A percentile compares a stretch with the other conserved stretches of the same genome.
Conservation (phyloP, 345 rosid genomes). For the Pseudoturritis turrita region DNA sequence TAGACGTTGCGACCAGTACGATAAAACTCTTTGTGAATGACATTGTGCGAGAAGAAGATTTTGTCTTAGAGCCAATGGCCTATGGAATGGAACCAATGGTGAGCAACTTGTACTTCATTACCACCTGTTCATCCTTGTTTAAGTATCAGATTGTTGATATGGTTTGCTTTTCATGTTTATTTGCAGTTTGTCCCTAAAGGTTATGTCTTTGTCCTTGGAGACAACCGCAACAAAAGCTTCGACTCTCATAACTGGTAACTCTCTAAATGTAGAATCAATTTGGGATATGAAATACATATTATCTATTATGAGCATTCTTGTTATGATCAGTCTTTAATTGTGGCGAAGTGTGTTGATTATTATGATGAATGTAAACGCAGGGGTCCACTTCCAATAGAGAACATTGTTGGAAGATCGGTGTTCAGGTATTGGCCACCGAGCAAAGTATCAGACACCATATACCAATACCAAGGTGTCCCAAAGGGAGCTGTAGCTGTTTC, state of each 20-base stretch:
- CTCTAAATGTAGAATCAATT: not conserved
- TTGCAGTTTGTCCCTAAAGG: constrained; percentile 83
- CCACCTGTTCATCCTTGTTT: not conserved
- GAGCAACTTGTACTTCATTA: not conserved
- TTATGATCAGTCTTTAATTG: not conserved
- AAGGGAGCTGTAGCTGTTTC: constrained; percentile 44
- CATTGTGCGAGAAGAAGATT: constrained; percentile 59
- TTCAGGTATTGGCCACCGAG: constrained; percentile 80
- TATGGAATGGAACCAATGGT: constrained; percentile 75
- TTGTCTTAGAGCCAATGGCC: constrained; percentile 64
- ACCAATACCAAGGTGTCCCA: constrained; percentile 32
- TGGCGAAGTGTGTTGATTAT: not conserved
- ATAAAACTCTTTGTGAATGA: constrained; percentile 74
- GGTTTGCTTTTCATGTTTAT: not conserved
- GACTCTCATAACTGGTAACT: constrained; percentile 88
- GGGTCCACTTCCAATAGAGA: constrained; percentile 77
- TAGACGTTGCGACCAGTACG: too few species aligned
- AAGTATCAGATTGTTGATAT: not conserved
- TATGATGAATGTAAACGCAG: constrained; percentile 29
- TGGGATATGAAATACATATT: not conserved
- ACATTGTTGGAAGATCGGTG: constrained; percentile 67
- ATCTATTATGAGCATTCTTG: not conserved
- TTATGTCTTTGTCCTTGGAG: constrained; percentile 80
- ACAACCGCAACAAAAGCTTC: constrained; percentile 84
- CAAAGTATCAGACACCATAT: constrained; percentile 60